A percentile compares a stretch with the other conserved stretches of the same genome.
phyloP scores from a whole-genome alignment of 192 early-diverging fungal genomes.

The Coemansia sp. region DNA sequence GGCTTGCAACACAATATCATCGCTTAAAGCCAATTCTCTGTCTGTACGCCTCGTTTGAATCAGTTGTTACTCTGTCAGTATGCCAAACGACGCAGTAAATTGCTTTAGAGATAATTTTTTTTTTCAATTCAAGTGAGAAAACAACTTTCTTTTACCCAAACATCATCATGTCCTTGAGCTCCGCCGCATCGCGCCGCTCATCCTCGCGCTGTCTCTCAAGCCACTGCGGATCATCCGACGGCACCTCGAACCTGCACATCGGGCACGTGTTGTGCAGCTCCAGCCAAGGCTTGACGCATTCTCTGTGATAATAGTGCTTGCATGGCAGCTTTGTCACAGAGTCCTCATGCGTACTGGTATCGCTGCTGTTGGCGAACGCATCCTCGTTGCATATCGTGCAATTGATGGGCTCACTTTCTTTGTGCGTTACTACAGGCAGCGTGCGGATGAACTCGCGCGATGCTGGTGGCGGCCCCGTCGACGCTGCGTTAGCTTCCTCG shows the following conservation, averaged over 20 bases:
- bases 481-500: constrained; percentile 39
- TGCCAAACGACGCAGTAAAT: too few relatives aligned
- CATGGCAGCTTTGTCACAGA: constrained; percentile 37
- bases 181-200: constrained; percentile 15
- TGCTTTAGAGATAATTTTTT: too few relatives aligned
- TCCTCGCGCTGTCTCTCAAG: constrained; percentile 46
- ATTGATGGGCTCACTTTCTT: constrained; percentile 9
- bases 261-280: constrained; percentile 56
- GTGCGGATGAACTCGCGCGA: constrained; percentile 46
- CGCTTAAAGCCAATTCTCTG: too few relatives aligned
- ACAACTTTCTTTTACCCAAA: constrained; percentile 19
- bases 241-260: constrained; percentile 49
- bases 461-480: constrained; percentile 47
- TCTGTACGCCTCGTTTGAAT: too few relatives aligned
- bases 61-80: too few relatives aligned
- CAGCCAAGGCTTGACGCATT: constrained; percentile 50
- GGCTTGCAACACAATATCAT: too few relatives aligned
- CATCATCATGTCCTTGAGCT: constrained; percentile 48
- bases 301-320: constrained; percentile 37
- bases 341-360: background rate
- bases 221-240: constrained; percentile 51
- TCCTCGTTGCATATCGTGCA: constrained; percentile 44
- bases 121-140: too few relatives aligned
- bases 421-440: constrained; percentile 16
- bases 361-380: background rate